These are phyloP conservation scores for Sicyos baderoa DNA, from an alignment of 306 rosid species.

Conservation along the genomic window DNA sequence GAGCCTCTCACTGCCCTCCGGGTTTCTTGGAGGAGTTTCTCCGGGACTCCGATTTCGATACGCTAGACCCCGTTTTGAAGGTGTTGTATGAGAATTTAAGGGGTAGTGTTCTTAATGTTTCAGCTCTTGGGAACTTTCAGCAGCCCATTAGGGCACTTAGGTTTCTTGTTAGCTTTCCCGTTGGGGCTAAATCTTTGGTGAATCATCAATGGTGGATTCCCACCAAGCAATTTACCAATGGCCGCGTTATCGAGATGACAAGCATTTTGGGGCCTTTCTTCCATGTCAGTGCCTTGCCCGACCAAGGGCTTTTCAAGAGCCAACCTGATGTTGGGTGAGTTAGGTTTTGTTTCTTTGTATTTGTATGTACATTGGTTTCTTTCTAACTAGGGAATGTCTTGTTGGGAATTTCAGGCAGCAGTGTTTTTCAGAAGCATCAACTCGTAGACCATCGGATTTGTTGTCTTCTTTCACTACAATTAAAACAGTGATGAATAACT, in stretches of 20 bases:
- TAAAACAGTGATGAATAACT: slow-evolving; percentile 66
- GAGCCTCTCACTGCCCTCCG: slow-evolving; percentile 49
- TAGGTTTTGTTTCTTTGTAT: not conserved
- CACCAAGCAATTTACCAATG: slow-evolving; percentile 63
- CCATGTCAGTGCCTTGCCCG: slow-evolving; percentile 86
- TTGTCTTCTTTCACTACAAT: slow-evolving; percentile 75
- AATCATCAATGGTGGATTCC: slow-evolving; percentile 94
- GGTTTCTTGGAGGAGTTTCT: slow-evolving; percentile 88
- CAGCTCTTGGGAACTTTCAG: slow-evolving; percentile 87
- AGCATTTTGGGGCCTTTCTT: slow-evolving; percentile 94
- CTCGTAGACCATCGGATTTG: slow-evolving; percentile 69
- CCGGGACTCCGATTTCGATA: slow-evolving; percentile 68
- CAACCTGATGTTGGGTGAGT: slow-evolving; percentile 95
- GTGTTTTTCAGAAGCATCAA: slow-evolving; percentile 88
- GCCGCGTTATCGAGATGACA: slow-evolving; percentile 96
- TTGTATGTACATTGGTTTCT: not conserved
- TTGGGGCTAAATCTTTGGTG: slow-evolving; percentile 77
- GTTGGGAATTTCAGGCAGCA: slow-evolving; percentile 54
- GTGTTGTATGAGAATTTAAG: slow-evolving; percentile 81
- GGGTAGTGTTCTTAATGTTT: slow-evolving; percentile 71
- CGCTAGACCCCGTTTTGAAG: slow-evolving; percentile 62
- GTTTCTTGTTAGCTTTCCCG: slow-evolving; percentile 68
- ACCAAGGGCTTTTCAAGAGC: slow-evolving; percentile 65
- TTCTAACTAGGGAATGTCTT: not conserved
- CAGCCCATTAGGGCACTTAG: slow-evolving; percentile 70